phyloP scores from a whole-genome alignment of 140 eudicot genomes.

The Stevia rebaudiana region DNA sequence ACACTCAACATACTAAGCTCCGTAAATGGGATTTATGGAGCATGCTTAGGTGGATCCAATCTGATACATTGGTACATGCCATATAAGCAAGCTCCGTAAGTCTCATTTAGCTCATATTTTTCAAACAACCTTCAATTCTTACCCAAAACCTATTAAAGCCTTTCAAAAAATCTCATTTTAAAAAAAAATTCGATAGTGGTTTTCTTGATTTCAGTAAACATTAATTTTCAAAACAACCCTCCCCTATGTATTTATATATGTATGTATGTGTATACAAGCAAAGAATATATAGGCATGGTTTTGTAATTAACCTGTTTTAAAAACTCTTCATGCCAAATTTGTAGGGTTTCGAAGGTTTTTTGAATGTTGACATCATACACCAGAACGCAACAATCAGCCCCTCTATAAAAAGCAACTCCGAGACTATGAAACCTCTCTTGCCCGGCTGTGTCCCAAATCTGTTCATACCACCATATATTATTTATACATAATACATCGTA shows the following conservation, averaged over 20 bases:
- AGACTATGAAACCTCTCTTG: constrained; percentile 95
- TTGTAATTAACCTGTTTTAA: constrained; percentile 71
- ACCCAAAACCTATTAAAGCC: too few species aligned
- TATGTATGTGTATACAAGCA: not conserved
- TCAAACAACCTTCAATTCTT: too few species aligned
- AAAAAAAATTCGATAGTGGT: too few species aligned
- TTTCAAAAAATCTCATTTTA: too few species aligned
- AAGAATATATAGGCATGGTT: not conserved
- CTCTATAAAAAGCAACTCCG: constrained; percentile 84
- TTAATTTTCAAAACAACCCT: too few species aligned
- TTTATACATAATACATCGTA: not conserved
- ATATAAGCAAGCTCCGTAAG: too few species aligned
- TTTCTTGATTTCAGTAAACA: too few species aligned
- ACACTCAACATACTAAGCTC: too few species aligned
- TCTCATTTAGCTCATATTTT: too few species aligned
- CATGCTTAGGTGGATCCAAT: too few species aligned
- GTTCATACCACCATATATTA: constrained; percentile 11
- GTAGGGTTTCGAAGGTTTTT: constrained; percentile 79
- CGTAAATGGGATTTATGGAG: too few species aligned
- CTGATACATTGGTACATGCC: too few species aligned
- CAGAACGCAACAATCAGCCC: constrained; percentile 96
- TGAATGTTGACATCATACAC: constrained; percentile 81
- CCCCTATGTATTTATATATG: not conserved
- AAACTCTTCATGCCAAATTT: constrained; percentile 85
- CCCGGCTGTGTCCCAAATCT: constrained; percentile 99